These are phyloP conservation scores for Fusarium staphyleae DNA, from an alignment of 2,329 filamentous ascomycete genomes.

Conservation along the genomic window DNA sequence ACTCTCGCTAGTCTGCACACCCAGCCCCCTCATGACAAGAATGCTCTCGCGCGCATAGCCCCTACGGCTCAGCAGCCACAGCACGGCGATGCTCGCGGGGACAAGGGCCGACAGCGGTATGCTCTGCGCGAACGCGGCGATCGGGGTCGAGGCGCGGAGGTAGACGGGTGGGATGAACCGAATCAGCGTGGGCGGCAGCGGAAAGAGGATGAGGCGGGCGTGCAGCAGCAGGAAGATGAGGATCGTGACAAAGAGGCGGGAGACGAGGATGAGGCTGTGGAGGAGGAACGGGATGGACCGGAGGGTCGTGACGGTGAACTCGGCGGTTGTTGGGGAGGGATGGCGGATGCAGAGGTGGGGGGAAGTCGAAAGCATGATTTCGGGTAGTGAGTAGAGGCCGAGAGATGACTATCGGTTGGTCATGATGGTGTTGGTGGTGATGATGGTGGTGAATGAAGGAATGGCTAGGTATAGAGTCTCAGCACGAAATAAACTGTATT, in stretches of 20 bases:
- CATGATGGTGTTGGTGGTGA: slow-evolving; percentile 3
- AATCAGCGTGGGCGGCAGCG: slow-evolving; percentile 32
- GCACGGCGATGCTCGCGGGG: slow-evolving; percentile 45
- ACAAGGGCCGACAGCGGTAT: slow-evolving; percentile 52
- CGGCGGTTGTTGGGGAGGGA: slow-evolving; percentile 87
- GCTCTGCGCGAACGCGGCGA: slow-evolving; percentile 45
- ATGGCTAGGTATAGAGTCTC: too few species aligned
- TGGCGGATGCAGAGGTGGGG: slow-evolving; percentile 69
- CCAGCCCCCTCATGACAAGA: slow-evolving; percentile 85
- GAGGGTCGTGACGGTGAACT: slow-evolving; percentile 88
- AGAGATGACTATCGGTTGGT: slow-evolving; percentile 1
- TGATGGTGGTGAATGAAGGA: neutral
- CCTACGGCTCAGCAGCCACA: slow-evolving; percentile 56
- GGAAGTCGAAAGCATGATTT: slow-evolving; percentile 65
- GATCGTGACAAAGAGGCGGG: slow-evolving; percentile 53
- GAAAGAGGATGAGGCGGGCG: slow-evolving; percentile 53
- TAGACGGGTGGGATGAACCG: slow-evolving; percentile 24
- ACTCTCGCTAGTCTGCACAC: slow-evolving; percentile 84
- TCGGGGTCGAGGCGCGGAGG: slow-evolving; percentile 44
- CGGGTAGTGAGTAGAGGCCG: neutral
- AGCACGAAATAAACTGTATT: too few species aligned
- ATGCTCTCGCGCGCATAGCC: slow-evolving; percentile 77
- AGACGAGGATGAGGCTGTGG: slow-evolving; percentile 51
- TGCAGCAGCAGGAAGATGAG: slow-evolving; percentile 58
- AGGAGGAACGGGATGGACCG: slow-evolving; percentile 60